A percentile compares a stretch with the other conserved stretches of the same genome.
These are phyloP conservation scores for Naematelia aurantialba DNA, from an alignment of 768 basidiomycete genomes.

Conservation along the genomic window DNA sequence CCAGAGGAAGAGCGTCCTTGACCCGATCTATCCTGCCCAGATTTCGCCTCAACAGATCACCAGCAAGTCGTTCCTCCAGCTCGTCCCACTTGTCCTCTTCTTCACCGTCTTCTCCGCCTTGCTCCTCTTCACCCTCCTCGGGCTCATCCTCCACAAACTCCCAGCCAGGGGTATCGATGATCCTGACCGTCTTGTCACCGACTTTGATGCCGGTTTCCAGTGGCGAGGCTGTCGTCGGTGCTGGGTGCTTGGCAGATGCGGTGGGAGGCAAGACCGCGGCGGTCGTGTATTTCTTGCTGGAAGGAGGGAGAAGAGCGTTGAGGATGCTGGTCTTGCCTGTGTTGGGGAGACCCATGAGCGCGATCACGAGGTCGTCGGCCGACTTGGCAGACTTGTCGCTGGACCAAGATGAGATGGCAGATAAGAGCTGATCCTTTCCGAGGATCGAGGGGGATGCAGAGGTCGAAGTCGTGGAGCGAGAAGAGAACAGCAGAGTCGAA, in stretches of 20 bases:
- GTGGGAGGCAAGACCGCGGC: conserved; percentile 59
- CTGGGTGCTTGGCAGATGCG: conserved; percentile 54
- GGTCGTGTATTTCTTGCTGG: conserved; percentile 20
- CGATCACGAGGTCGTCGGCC: conserved; percentile 62
- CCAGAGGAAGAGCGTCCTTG: conserved; percentile 69
- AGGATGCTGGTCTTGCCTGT: conserved; percentile 82
- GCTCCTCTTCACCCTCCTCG: conserved; percentile 33
- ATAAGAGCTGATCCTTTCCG: conserved; percentile 34
- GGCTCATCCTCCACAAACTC: conserved; percentile 53
- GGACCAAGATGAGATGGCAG: conserved; percentile 32
- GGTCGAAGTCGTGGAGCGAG: conserved; percentile 37
- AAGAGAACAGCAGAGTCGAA: conserved; percentile 69
- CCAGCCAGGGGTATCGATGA: conserved; percentile 89
- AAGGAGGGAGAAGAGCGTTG: conserved; percentile 66
- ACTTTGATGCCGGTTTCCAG: conserved; percentile 61
- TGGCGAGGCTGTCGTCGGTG: conserved; percentile 69
- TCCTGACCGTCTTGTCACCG: conserved; percentile 58
- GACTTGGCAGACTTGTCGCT: conserved; percentile 33
- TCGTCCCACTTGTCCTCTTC: conserved; percentile 50
- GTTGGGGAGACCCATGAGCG: conserved; percentile 78
- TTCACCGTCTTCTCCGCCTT: conserved; percentile 52
- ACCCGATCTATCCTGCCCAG: conserved; percentile 78
- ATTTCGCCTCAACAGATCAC: conserved; percentile 73
- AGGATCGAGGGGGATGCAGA: conserved; percentile 25
- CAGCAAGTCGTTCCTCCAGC: conserved; percentile 50